These are phyloP conservation scores for Populus euphratica DNA, from an alignment of 345 rosid species.

Conservation along the genomic window DNA sequence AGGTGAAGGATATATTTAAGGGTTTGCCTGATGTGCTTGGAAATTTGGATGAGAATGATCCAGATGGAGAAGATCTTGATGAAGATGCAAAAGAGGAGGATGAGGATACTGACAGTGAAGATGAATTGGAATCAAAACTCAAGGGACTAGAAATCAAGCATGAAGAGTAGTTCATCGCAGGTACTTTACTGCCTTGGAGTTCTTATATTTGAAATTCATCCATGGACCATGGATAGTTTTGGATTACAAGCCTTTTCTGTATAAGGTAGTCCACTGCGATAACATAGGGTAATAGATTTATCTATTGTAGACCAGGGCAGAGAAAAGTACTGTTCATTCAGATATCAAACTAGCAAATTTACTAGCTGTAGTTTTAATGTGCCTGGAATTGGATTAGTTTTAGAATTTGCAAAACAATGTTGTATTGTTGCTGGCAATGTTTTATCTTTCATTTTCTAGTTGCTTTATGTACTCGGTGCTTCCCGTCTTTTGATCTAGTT, in stretches of 20 bases:
- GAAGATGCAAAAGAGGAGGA: constrained; percentile 58
- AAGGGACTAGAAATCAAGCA: constrained; percentile 61
- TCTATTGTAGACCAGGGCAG: constrained; percentile 13
- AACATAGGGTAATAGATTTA: constrained; percentile 11
- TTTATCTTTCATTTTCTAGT: not conserved
- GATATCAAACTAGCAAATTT: not conserved
- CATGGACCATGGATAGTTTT: not conserved
- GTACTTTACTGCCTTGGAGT: not conserved
- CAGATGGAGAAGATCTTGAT: constrained; percentile 67
- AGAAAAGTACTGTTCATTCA: constrained; percentile 1
- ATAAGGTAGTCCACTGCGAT: constrained; percentile 13
- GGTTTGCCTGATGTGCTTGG: constrained; percentile 23
- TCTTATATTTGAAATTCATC: not conserved
- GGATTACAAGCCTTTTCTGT: not conserved
- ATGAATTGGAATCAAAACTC: constrained; percentile 70
- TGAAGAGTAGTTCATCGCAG: constrained; percentile 28
- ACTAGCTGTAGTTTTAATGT: not conserved
- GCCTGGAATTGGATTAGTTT: constrained; percentile 6
- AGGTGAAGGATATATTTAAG: constrained; percentile 29
- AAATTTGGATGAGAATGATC: constrained; percentile 34
- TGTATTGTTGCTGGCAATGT: not conserved
- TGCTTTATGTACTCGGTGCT: not conserved
- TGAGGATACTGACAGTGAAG: constrained; percentile 31
- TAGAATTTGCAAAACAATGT: constrained; percentile 10
- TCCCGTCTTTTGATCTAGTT: not conserved